These are phyloP conservation scores for Salix udensis DNA, from an alignment of 345 rosid species.

Conservation along the genomic window DNA sequence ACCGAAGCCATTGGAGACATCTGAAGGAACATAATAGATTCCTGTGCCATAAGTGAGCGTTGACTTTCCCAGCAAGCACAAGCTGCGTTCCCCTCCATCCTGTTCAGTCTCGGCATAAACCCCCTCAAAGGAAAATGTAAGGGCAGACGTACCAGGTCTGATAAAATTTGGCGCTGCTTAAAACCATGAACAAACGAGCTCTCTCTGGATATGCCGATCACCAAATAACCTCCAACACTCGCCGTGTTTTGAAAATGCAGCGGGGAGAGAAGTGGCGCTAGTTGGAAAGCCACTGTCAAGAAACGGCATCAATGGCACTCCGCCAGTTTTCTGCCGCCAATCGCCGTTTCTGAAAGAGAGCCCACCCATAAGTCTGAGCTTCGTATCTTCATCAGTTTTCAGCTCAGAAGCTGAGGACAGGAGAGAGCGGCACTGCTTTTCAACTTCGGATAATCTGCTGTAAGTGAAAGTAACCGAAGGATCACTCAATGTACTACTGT, in stretches of 20 bases:
- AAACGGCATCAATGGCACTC: constrained; percentile 24
- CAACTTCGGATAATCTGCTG: constrained; percentile 3
- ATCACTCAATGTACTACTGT: not conserved
- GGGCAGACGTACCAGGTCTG: constrained; percentile 3
- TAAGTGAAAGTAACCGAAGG: constrained; percentile 1
- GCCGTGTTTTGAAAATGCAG: constrained; percentile 4
- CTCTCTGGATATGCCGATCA: not conserved
- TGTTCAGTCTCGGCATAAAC: constrained; percentile 8
- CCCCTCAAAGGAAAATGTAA: constrained; percentile 14
- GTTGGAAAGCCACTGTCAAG: constrained; percentile 2
- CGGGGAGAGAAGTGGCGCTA: not conserved
- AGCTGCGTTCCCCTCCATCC: constrained; percentile 4
- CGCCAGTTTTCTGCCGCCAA: constrained; percentile 21
- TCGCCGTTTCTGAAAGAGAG: constrained; percentile 21
- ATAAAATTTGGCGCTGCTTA: not conserved
- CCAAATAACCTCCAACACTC: not conserved
- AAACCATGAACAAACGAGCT: constrained; percentile 1
- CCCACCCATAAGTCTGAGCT: not conserved
- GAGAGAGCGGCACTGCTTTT: constrained; percentile 1
- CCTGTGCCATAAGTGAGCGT: not conserved
- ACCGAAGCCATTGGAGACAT: not conserved
- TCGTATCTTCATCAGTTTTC: constrained; percentile 6
- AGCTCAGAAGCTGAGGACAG: constrained; percentile 7
- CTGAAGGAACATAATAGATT: not conserved
- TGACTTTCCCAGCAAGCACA: constrained; percentile 25